Percentiles rank a stretch among this genome's conserved stretches.
These are phyloP conservation scores for Cytospora paraplurivora DNA, from an alignment of 2,329 filamentous ascomycete species.

Conservation along the genomic window DNA sequence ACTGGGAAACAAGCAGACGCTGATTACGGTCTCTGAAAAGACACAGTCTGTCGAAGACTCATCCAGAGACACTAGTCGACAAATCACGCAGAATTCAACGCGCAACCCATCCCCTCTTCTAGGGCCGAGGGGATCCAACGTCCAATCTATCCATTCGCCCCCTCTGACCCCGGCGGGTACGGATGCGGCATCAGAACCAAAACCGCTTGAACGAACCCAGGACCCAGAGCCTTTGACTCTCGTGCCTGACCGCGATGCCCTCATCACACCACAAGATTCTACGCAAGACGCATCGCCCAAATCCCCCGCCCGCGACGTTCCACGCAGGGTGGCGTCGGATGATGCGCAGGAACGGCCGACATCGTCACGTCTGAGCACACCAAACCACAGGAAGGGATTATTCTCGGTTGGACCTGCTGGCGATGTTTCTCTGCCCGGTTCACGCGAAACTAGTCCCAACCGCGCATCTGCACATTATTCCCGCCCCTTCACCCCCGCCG, in stretches of 20 bases:
- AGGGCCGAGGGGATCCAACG: slow-evolving; percentile 67
- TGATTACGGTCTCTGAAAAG: slow-evolving; percentile 41
- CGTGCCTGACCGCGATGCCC: slow-evolving; percentile 33
- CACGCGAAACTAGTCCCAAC: slow-evolving; percentile 66
- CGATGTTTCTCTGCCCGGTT: slow-evolving; percentile 55
- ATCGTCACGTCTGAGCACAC: slow-evolving; percentile 32
- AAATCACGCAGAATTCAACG: slow-evolving; percentile 66
- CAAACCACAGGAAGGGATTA: slow-evolving; percentile 55
- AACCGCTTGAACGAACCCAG: slow-evolving; percentile 33
- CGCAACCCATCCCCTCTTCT: slow-evolving; percentile 65
- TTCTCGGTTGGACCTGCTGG: slow-evolving; percentile 49
- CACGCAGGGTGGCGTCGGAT: slow-evolving; percentile 46
- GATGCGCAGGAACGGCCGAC: slow-evolving; percentile 30
- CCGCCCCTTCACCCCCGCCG: slow-evolving; percentile 75
- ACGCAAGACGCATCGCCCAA: slow-evolving; percentile 54
- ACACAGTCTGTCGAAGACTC: slow-evolving; percentile 60
- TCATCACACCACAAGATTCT: slow-evolving; percentile 70
- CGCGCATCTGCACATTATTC: slow-evolving; percentile 63
- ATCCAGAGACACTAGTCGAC: slow-evolving; percentile 60
- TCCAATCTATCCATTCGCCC: slow-evolving; percentile 87
- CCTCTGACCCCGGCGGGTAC: slow-evolving; percentile 87
- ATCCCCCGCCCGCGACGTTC: slow-evolving; percentile 43
- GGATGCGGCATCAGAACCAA: slow-evolving; percentile 41
- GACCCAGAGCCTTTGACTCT: slow-evolving; percentile 29
- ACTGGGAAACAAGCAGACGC: slow-evolving; percentile 18